Conservation (phyloP, 2,329 filamentous ascomycete genomes). For the Hypoxylon sp. region DNA sequence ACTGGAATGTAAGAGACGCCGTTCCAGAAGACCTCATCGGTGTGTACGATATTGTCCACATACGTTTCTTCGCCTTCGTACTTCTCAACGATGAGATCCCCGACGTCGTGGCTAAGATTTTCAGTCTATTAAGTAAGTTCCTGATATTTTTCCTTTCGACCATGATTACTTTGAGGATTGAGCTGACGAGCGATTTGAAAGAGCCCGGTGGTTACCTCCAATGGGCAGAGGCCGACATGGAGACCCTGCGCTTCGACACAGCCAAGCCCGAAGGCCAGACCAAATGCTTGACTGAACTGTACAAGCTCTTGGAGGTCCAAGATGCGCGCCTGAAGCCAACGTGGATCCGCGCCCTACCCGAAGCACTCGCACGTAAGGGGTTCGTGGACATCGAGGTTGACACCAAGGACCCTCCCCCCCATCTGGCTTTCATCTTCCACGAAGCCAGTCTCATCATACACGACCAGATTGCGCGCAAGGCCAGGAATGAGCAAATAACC, state of each 20-base stretch:
- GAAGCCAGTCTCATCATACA: conserved; percentile 34
- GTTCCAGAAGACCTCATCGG: conserved; percentile 33
- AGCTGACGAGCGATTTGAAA: conserved; percentile 2
- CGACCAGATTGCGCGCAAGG: conserved; percentile 37
- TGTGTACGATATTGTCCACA: conserved; percentile 35
- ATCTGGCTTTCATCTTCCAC: not conserved
- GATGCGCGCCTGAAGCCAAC: conserved; percentile 17
- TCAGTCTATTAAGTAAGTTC: conserved; percentile 31
- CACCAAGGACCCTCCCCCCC: conserved; percentile 9
- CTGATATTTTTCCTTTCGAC: not conserved
- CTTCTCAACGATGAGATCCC: conserved; percentile 26
- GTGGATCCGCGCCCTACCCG: conserved; percentile 8
- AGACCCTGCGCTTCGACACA: conserved; percentile 20
- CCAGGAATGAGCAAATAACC: conserved; percentile 32
- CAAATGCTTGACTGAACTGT: conserved; percentile 4
- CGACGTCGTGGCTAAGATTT: not conserved
- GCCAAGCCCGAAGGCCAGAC: conserved; percentile 9
- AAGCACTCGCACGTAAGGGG: conserved; percentile 13
- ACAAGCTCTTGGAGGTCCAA: conserved; percentile 11
- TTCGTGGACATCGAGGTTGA: conserved; percentile 27
- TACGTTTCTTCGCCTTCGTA: conserved; percentile 35
- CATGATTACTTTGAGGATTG: not conserved
- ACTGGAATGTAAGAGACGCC: conserved; percentile 28
- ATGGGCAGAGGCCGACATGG: conserved; percentile 30
- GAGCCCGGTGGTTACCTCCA: conserved; percentile 36